Conservation (phyloP, 805 yeast species). For the Saccharomycopsis oosterbeekiorum region DNA sequence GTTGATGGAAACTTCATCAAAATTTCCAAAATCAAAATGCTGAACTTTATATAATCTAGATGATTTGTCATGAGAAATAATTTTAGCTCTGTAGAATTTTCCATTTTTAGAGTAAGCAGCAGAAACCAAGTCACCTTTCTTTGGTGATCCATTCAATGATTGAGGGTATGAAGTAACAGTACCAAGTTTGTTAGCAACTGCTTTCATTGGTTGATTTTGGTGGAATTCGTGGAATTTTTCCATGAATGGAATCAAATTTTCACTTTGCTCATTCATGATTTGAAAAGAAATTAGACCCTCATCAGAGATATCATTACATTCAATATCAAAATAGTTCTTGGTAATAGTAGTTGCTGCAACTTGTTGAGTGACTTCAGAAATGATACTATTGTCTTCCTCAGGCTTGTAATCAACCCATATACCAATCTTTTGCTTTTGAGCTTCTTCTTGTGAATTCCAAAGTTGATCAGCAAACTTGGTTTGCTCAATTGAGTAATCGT, state of each 20-base stretch:
- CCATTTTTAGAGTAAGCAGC: constrained; percentile 43
- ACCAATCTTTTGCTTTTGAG: constrained; percentile 46
- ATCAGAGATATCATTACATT: constrained; percentile 39
- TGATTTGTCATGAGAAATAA: constrained; percentile 36
- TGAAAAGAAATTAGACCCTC: constrained; percentile 40
- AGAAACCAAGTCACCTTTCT: constrained; percentile 45
- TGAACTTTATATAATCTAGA: constrained; percentile 38
- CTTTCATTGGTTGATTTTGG: constrained; percentile 26
- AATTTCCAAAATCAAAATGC: constrained; percentile 54
- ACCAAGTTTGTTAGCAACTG: constrained; percentile 24
- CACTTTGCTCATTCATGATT: constrained; percentile 30
- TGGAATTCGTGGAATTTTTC: constrained; percentile 38
- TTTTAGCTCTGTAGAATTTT: constrained; percentile 50
- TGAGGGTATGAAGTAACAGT: constrained; percentile 10
- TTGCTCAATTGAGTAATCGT: constrained; percentile 52
- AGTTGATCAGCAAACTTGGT: constrained; percentile 48
- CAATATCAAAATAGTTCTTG: constrained; percentile 39
- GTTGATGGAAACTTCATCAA: constrained; percentile 34
- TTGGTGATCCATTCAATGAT: constrained; percentile 32
- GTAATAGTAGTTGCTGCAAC: constrained; percentile 22
- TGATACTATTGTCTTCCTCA: constrained; percentile 24
- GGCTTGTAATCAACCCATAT: constrained; percentile 57
- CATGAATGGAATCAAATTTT: constrained; percentile 36
- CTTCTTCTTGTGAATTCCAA: constrained; percentile 51
- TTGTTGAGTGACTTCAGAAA: constrained; percentile 14